Percentiles rank a stretch among this genome's conserved stretches.
Conservation (phyloP, 2,329 filamentous ascomycete species). For the Pestalotiopsis sp. region DNA sequence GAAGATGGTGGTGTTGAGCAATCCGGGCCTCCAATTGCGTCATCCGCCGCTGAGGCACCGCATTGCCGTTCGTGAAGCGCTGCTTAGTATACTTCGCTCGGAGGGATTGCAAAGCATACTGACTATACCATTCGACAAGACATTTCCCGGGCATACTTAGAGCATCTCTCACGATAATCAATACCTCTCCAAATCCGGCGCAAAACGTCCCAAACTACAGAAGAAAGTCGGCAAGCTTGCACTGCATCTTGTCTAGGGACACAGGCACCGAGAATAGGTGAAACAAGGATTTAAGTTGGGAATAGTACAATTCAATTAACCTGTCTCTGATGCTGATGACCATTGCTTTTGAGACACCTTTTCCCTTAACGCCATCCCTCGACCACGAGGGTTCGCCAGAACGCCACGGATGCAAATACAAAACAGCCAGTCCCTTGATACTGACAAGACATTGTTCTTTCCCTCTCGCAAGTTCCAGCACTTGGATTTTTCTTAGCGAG, state of each 20-base stretch:
- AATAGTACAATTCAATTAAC: neutral
- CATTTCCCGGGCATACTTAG: too few relatives aligned
- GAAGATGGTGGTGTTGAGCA: slow-evolving; percentile 3
- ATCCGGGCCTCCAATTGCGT: slow-evolving; percentile 28
- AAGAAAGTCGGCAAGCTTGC: too few relatives aligned
- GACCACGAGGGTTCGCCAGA: neutral
- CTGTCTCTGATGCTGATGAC: neutral
- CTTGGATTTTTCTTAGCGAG: neutral
- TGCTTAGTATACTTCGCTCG: neutral
- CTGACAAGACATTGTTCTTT: too few relatives aligned
- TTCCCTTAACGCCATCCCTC: neutral
- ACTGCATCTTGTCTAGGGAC: too few relatives aligned
- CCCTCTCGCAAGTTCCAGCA: neutral
- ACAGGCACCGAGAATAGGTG: neutral
- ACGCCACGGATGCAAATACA: neutral
- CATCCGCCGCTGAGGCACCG: slow-evolving; percentile 10
- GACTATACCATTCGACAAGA: neutral
- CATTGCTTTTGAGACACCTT: neutral
- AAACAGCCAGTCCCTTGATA: neutral
- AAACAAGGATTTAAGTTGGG: neutral
- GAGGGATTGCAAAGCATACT: neutral
- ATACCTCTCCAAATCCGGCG: too few relatives aligned
- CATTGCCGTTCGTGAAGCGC: neutral
- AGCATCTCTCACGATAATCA: too few relatives aligned
- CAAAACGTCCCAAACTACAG: too few relatives aligned